Conservation (phyloP, 1,139 yeast genomes). For the Pichia sp. region DNA sequence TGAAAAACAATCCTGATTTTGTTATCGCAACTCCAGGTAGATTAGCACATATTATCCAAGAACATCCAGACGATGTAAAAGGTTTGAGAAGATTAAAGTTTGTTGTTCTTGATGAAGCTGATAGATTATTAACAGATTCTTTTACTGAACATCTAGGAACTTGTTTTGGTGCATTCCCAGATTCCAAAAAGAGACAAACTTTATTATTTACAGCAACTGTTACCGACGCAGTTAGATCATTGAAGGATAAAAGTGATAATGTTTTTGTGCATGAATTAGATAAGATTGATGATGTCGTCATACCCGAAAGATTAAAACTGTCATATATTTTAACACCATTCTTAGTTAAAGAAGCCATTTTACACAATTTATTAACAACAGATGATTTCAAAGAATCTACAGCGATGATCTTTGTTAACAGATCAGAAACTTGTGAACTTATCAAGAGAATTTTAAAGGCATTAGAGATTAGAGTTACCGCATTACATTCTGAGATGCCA, state of each 20-base stretch:
- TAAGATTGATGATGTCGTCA: slow-evolving; percentile 64
- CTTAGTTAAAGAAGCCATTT: slow-evolving; percentile 86
- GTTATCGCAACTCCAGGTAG: slow-evolving; percentile 98
- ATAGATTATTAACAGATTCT: slow-evolving; percentile 78
- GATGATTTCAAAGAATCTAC: slow-evolving; percentile 64
- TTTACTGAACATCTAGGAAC: slow-evolving; percentile 76
- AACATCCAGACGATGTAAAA: slow-evolving; percentile 84
- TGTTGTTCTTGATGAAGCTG: slow-evolving; percentile 95
- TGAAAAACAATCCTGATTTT: slow-evolving; percentile 87
- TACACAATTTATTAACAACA: slow-evolving; percentile 63
- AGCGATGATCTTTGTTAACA: slow-evolving; percentile 85
- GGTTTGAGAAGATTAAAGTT: slow-evolving; percentile 78
- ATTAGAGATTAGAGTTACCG: slow-evolving; percentile 78
- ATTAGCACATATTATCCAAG: slow-evolving; percentile 82
- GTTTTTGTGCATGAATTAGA: slow-evolving; percentile 85
- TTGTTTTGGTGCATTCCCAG: slow-evolving; percentile 72
- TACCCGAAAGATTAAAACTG: slow-evolving; percentile 70
- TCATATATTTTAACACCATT: slow-evolving; percentile 65
- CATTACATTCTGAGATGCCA: slow-evolving; percentile 93
- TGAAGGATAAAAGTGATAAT: slow-evolving; percentile 66
- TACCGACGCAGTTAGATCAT: slow-evolving; percentile 84
- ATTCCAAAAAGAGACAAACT: slow-evolving; percentile 75
- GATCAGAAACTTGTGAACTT: slow-evolving; percentile 88
- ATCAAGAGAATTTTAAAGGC: slow-evolving; percentile 72
- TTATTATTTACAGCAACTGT: slow-evolving; percentile 93